Evolutionary conservation across 768 basidiomycete species (phyloP).

Genomic region (Hemileccinum rubropunctum): DNA sequence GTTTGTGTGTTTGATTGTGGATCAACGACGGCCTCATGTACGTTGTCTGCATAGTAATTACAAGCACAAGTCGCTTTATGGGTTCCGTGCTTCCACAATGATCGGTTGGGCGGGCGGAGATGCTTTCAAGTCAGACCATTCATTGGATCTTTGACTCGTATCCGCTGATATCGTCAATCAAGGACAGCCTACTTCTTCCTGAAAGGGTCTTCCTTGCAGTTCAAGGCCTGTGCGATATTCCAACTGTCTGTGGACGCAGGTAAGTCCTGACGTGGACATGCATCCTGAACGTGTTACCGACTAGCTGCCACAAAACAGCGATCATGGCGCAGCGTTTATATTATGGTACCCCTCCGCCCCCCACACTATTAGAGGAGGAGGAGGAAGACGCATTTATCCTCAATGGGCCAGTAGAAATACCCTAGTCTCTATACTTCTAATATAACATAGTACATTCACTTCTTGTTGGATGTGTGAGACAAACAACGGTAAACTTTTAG

Average conservation of each 20-base stretch:
- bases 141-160: conserved; percentile 4
- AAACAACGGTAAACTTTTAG: conserved; percentile 32
- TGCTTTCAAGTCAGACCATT: conserved; percentile 65
- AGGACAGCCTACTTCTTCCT: conserved; percentile 82
- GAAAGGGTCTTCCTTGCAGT: conserved; percentile 70
- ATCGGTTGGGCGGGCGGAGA: conserved; percentile 85
- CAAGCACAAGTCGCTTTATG: conserved; percentile 75
- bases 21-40: conserved; percentile 18
- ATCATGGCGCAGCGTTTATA: conserved; percentile 72
- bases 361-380: conserved; percentile 45
- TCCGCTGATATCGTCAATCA: conserved; percentile 18
- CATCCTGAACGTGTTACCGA: conserved; percentile 8
- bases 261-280: conserved; percentile 34
- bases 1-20: conserved; percentile 34
- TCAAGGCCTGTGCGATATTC: conserved; percentile 80
- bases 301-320: conserved; percentile 38
- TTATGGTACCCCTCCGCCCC: conserved; percentile 69
- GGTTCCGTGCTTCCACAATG: conserved; percentile 79
- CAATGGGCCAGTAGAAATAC: conserved; percentile 48
- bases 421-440: background rate
- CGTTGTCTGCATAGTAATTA: conserved; percentile 55
- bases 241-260: conserved; percentile 78
- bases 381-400: conserved; percentile 76
- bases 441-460: background rate
- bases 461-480: conserved; percentile 16